Evolutionary conservation across 2,329 filamentous ascomycete genomes (phyloP).

Genomic region (Tolypocladium tundrense): DNA sequence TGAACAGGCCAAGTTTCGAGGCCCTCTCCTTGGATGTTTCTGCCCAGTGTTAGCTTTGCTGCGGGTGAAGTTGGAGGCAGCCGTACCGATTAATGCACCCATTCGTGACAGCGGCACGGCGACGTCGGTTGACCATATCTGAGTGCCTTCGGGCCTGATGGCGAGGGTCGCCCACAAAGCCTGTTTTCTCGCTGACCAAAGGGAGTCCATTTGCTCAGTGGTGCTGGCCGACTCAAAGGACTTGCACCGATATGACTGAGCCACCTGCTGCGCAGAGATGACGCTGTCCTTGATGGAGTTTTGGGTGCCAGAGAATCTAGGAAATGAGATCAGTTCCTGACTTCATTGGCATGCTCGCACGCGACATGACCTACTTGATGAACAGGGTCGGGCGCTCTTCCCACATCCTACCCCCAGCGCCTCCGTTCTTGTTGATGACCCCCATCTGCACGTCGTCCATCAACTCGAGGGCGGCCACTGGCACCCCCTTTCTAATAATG

Average conservation of each 20-base stretch:
- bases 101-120: slow-evolving; percentile 65
- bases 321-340: not conserved
- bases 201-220: slow-evolving; percentile 53
- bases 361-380: slow-evolving; percentile 41
- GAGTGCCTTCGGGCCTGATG: slow-evolving; percentile 45
- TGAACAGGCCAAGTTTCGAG: slow-evolving; percentile 48
- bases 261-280: slow-evolving; percentile 44
- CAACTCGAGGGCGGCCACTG: slow-evolving; percentile 55
- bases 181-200: slow-evolving; percentile 69
- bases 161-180: slow-evolving; percentile 65
- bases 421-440: slow-evolving; percentile 53
- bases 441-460: slow-evolving; percentile 58
- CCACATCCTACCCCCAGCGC: slow-evolving; percentile 50
- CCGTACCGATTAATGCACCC: slow-evolving; percentile 52
- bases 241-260: slow-evolving; percentile 37
- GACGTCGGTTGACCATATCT: slow-evolving; percentile 74
- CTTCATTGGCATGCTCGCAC: not conserved
- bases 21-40: slow-evolving; percentile 60
- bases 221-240: slow-evolving; percentile 59
- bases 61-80: too few relatives aligned
- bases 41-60: slow-evolving; percentile 3
- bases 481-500: slow-evolving; percentile 55
- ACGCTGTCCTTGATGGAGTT: slow-evolving; percentile 50
- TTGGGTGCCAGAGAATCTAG: slow-evolving; percentile 52
- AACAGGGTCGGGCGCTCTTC: slow-evolving; percentile 62